A percentile compares a stretch with the other conserved stretches of the same genome.
Evolutionary conservation across 768 basidiomycete species (phyloP).

Genomic region (Kwoniella botswanensis): DNA sequence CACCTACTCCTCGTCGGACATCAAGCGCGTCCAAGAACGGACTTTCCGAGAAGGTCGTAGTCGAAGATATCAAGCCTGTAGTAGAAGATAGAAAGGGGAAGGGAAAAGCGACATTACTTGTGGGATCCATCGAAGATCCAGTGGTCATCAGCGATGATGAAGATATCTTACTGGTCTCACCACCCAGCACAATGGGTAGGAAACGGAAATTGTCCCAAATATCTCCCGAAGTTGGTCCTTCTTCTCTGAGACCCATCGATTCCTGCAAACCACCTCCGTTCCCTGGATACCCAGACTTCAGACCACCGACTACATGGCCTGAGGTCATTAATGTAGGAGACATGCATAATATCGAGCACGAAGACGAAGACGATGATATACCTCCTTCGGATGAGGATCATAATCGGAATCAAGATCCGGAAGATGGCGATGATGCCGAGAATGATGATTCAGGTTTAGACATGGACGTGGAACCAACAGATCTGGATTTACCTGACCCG

Average conservation of each 20-base stretch:
- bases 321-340: conserved; percentile 45
- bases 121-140: conserved; percentile 43
- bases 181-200: neutral
- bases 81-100: conserved; percentile 21
- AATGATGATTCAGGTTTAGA: conserved; percentile 37
- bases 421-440: conserved; percentile 23
- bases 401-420: conserved; percentile 24
- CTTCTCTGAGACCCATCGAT: conserved; percentile 13
- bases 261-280: conserved; percentile 23
- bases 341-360: conserved; percentile 13
- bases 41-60: conserved; percentile 6
- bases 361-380: conserved; percentile 23
- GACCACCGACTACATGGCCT: conserved; percentile 46
- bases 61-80: neutral
- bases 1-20: conserved; percentile 18
- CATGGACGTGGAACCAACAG: conserved; percentile 20
- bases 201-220: conserved; percentile 11
- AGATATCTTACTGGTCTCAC: conserved; percentile 9
- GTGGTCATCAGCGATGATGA: conserved; percentile 56
- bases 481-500: conserved; percentile 11
- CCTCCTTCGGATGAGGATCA: conserved; percentile 28
- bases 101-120: conserved; percentile 1
- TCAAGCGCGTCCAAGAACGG: conserved; percentile 19
- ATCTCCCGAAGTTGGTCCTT: conserved; percentile 12
- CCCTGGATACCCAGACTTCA: conserved; percentile 32